Conservation (phyloP, 1,139 yeast genomes). For the Taphrina populina region DNA sequence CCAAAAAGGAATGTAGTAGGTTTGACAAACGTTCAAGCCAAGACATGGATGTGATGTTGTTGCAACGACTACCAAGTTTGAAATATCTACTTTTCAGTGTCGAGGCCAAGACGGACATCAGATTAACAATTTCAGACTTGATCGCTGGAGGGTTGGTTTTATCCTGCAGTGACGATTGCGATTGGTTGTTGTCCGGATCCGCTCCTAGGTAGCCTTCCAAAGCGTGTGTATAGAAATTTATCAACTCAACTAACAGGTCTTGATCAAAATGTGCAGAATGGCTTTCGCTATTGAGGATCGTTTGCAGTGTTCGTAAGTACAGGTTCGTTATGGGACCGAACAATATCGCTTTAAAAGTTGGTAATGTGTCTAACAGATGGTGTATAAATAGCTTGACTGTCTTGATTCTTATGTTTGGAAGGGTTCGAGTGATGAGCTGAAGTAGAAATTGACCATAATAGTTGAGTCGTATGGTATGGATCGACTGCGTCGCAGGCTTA, state of each 20-base stretch:
- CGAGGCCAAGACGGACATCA: too few relatives aligned
- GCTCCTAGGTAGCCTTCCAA: background rate
- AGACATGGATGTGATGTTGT: too few relatives aligned
- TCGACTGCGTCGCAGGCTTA: background rate
- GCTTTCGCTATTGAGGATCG: background rate
- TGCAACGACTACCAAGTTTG: too few relatives aligned
- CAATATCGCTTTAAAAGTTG: slow-evolving; percentile 5
- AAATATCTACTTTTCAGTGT: too few relatives aligned
- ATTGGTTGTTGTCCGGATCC: too few relatives aligned
- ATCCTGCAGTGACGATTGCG: too few relatives aligned
- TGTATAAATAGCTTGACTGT: slow-evolving; percentile 7
- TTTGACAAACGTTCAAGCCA: too few relatives aligned
- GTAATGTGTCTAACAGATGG: slow-evolving; percentile 15
- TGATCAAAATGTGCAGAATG: slow-evolving; percentile 32
- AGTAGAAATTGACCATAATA: slow-evolving; percentile 17
- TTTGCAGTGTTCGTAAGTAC: slow-evolving; percentile 20
- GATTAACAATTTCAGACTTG: too few relatives aligned
- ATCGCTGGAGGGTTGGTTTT: too few relatives aligned
- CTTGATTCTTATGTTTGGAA: background rate
- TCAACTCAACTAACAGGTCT: slow-evolving; percentile 5
- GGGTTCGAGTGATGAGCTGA: background rate
- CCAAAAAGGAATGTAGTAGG: too few relatives aligned
- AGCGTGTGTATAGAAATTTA: slow-evolving; percentile 11
- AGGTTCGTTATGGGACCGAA: slow-evolving; percentile 15
- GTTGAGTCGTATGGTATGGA: background rate